Evolutionary conservation across 1,139 yeast genomes (phyloP), one percentile per base, ranked within the genome.

Genomic region (Kodamaea arcana): DNA sequence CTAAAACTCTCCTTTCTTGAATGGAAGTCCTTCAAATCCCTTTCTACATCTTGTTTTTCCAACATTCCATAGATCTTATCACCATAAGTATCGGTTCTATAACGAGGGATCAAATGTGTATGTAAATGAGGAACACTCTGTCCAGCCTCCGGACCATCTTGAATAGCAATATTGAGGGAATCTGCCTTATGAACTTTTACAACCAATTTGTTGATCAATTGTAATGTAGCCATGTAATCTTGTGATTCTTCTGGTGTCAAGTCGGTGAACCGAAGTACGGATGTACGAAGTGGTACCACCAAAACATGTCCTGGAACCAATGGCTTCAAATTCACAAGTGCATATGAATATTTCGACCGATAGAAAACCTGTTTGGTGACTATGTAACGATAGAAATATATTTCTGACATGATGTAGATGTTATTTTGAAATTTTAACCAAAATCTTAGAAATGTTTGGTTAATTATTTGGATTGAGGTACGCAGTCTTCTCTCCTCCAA

Each of bases 111-210:
- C 13, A 92, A 62, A 56, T 92, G 98, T 23, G 96, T 83, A 56
- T 92, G 98, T 18, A 92, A 70, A 58, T 92, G 98, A 2, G 96
- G 95, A 1, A 92, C 81, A 13, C 92, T 78, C 54, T 92, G 98
- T 3, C 98, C 98, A 2, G 97, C 92, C 36, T 86, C 87, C 0
- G 92, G 86, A 0, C 98, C 98, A 55, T 92, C 98, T 54, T 92
- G 98, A 39, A 92, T 86, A 12, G 97, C 88, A 21, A 92, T 73
- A 52, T 92, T 92, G 41, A 87, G 57, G 1, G 95, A 67, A 47
- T 88, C 94, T 1, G 96, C 94, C 30, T 78, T 69, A 55, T 82
- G 88, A 12, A 70, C 62, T 39, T 68, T 53, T 44, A 72, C 78
- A 20, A 92, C 79, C 44, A 85, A 83, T 37, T 62, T 60, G 42